Evolutionary conservation across 192 early-diverging fungal genomes (phyloP).

Genomic region (Coemansia sp.): DNA sequence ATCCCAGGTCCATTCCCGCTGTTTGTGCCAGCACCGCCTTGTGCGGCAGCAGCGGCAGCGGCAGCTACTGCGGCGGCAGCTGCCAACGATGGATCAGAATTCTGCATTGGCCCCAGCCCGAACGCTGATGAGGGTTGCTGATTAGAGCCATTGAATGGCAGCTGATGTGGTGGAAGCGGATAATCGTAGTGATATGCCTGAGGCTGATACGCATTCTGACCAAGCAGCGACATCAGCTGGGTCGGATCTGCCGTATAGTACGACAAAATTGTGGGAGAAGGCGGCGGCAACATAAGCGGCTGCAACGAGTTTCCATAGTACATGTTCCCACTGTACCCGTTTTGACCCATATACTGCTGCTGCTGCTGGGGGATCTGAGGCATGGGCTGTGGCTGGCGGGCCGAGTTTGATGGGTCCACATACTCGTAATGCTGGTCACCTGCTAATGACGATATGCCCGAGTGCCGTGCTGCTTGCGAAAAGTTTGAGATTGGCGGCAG

Average conservation of each 20-base stretch:
- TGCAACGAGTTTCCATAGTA: conserved; percentile 32
- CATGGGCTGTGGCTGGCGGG: conserved; percentile 13
- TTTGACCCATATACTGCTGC: neutral
- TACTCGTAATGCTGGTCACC: conserved; percentile 6
- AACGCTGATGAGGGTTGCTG: conserved; percentile 10
- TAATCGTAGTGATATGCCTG: conserved; percentile 49
- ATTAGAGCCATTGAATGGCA: conserved; percentile 22
- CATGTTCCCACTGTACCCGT: conserved; percentile 19
- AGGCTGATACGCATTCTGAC: conserved; percentile 37
- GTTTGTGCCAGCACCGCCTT: conserved; percentile 8
- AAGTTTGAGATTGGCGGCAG: conserved; percentile 19
- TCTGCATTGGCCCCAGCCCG: conserved; percentile 15
- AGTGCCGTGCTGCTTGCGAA: conserved; percentile 12
- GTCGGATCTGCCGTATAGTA: conserved; percentile 52
- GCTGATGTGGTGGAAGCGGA: conserved; percentile 27
- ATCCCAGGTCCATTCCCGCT: conserved; percentile 20
- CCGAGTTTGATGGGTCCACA: neutral
- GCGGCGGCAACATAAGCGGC: conserved; percentile 52
- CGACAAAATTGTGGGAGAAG: conserved; percentile 55
- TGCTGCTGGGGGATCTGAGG: conserved; percentile 10
- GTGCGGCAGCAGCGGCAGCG: conserved; percentile 15
- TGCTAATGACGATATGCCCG: conserved; percentile 2
- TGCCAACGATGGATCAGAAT: conserved; percentile 9
- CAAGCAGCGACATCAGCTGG: conserved; percentile 46
- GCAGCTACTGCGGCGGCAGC: conserved; percentile 17